Base-by-base conservation (phyloP, 23 red algal species). In the Cyanidioschyzon merolae region DNA sequence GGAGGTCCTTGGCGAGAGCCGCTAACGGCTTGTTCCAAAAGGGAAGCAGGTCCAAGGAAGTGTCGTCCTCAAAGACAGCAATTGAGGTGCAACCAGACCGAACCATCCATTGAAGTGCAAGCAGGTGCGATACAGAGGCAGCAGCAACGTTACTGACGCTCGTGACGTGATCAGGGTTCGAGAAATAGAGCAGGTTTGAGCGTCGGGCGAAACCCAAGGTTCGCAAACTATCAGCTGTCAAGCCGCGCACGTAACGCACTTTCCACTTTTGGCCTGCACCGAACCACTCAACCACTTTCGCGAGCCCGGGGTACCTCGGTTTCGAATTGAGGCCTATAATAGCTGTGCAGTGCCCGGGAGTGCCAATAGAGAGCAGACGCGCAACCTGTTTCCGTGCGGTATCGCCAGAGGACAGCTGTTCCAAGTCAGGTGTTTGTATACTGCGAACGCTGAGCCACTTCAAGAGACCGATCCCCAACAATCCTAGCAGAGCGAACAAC, bases 61-160 rank as follows among this genome's bases (percentile, higher is more conserved):
- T 71, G 29, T 71, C 63, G 63, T 71, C 63, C 63, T 71, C 63
- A 35, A 71, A 71, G 2, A 71, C 63, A 7, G 63, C 63, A 7
- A 71, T 35, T 7, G n/a, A 32, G n/a, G 3, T 35, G 32, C 63
- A 71, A 32, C 63, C 63, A 7, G 3, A 3, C 63, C 63, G 63
- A 25, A 71, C 16, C 63, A 71, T 71, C 63, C 63, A 71, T 27
- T 71, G 63, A 7, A 71, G 29, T 7, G 16, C 12, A 7, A 71
- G 21, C 63, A 71, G 63, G 29, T 71, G 63, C 16, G 63, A 71
- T 27, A 71, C 63, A 7, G 63, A 71, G n/a, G 63, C 63, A 7
- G 63, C 63, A 25, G 63, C 63, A 25, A 71, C 63, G 7, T 25
- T 25, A 71, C 30, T 25, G 12, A 71, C 32, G 30, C 32, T 7